Base-by-base conservation (phyloP, 179 eudicot genomes). In the Beta lomatogona region DNA sequence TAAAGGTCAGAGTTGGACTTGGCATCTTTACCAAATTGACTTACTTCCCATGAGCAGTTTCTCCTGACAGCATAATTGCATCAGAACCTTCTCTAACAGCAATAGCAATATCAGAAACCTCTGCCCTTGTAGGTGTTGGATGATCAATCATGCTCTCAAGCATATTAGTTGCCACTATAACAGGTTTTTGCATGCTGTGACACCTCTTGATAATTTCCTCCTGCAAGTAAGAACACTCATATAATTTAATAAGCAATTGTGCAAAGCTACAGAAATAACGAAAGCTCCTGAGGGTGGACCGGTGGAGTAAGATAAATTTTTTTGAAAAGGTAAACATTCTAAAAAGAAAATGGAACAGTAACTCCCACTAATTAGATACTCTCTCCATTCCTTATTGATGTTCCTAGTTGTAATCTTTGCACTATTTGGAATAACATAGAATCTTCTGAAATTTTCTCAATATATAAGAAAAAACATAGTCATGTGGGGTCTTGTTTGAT, bases 21-120 rank as follows among this genome's bases (percentile, higher is more conserved):
- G 44, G 61, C 46, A 55, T 48, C 75, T 78, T 69, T 50, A 59
- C 75, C 59, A 80, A 66, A 59, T 46, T 55, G 69, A 90, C 97
- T 88, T 90, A 96, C 99, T 96, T 96, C 80, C 99, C 99, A 77
- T 96, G 98, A 77, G 99, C 99, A 79, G 99, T 96, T 92, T 96
- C 99, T 82, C 99, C 99, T 31, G 99, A 96, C 81, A 96, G 95
- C 99, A 96, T 96, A 80, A 96, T 77, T 64, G 98, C 98, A 84
- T 96, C 99, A 76, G 99, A 88, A 82, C 99, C 98, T 89, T 96
- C 97, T 79, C 93, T 86, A 81, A 96, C 99, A 63, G 99, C 98
- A 74, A 96, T 93, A n/a, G 99, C 96, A 84, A 96, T 94, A 86
- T 96, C 99, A 81, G 99, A 96, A 79, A 96, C 99, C 89, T 96